Evolutionary conservation across 2,329 filamentous ascomycete species (phyloP).

Genomic region (Pseudogymnoascus sp.): DNA sequence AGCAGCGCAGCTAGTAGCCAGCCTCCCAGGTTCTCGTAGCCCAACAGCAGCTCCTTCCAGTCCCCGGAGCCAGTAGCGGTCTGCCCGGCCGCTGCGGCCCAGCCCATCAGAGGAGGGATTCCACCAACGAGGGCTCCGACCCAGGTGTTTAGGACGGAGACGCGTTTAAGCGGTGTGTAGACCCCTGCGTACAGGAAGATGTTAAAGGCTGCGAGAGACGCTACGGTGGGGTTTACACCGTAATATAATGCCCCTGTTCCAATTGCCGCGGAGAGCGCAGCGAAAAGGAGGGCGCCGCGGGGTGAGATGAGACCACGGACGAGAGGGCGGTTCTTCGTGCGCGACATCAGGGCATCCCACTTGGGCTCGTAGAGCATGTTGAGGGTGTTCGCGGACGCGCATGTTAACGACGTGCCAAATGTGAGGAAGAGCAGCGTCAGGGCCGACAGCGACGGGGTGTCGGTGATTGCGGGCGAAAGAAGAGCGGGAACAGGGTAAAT

Average conservation of each 20-base stretch:
- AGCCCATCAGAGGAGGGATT: conserved; percentile 95
- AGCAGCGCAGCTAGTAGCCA: conserved; percentile 81
- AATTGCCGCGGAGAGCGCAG: conserved; percentile 57
- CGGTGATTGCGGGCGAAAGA: conserved; percentile 57
- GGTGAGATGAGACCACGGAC: conserved; percentile 71
- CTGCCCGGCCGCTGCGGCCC: conserved; percentile 89
- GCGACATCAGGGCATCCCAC: conserved; percentile 85
- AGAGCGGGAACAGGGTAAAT: conserved; percentile 88
- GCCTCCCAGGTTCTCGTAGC: conserved; percentile 61
- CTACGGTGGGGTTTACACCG: conserved; percentile 89
- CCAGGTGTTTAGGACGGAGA: conserved; percentile 89
- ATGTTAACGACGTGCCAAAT: conserved; percentile 76
- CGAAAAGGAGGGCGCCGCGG: conserved; percentile 68
- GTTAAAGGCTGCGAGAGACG: conserved; percentile 75
- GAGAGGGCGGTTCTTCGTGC: conserved; percentile 84
- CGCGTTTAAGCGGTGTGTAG: conserved; percentile 86
- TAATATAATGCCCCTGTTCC: conserved; percentile 72
- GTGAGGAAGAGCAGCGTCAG: conserved; percentile 90
- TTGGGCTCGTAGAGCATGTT: conserved; percentile 95
- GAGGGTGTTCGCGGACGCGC: conserved; percentile 83
- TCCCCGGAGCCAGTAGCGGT: conserved; percentile 66
- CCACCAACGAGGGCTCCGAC: conserved; percentile 85
- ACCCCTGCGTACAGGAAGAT: conserved; percentile 83
- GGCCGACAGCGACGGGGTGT: conserved; percentile 72
- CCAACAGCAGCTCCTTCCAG: conserved; percentile 71